These are phyloP conservation scores for Morella rubra DNA, from an alignment of 306 rosid species.

Conservation along the genomic window DNA sequence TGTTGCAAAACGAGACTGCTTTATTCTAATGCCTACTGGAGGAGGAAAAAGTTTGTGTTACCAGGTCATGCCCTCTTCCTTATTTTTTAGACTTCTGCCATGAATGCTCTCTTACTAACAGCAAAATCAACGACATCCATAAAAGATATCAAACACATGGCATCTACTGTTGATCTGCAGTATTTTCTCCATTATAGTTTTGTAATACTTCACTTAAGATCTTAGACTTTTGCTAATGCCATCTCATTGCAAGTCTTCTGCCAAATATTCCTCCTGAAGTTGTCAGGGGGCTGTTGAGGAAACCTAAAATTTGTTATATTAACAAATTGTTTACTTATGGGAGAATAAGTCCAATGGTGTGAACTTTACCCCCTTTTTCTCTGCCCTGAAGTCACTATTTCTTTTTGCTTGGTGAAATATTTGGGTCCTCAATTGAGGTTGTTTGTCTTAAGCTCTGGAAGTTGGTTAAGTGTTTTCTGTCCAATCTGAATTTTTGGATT, in stretches of 20 bases:
- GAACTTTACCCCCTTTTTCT: background rate
- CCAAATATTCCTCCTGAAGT: background rate
- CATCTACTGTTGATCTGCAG: slow-evolving; percentile 2
- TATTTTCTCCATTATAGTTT: background rate
- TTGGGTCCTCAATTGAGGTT: background rate
- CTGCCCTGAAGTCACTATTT: background rate
- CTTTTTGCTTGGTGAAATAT: background rate
- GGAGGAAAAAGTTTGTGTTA: slow-evolving; percentile 98
- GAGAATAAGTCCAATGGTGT: background rate
- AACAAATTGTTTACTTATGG: background rate
- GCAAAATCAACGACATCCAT: slow-evolving; percentile 9
- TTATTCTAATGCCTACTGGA: slow-evolving; percentile 97
- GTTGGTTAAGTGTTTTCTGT: background rate
- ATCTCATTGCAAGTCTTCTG: background rate
- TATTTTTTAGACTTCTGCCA: slow-evolving; percentile 10
- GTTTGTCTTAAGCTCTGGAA: background rate
- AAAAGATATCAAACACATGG: background rate
- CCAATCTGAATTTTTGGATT: background rate
- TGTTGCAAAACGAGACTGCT: slow-evolving; percentile 75
- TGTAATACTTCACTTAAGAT: background rate
- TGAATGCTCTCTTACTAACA: slow-evolving; percentile 10
- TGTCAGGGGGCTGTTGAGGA: background rate
- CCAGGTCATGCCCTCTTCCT: slow-evolving; percentile 69
- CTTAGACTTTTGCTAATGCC: background rate
- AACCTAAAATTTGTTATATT: background rate